Evolutionary conservation across 768 basidiomycete genomes (phyloP).

Genomic region (Hirschioporus abietinus): DNA sequence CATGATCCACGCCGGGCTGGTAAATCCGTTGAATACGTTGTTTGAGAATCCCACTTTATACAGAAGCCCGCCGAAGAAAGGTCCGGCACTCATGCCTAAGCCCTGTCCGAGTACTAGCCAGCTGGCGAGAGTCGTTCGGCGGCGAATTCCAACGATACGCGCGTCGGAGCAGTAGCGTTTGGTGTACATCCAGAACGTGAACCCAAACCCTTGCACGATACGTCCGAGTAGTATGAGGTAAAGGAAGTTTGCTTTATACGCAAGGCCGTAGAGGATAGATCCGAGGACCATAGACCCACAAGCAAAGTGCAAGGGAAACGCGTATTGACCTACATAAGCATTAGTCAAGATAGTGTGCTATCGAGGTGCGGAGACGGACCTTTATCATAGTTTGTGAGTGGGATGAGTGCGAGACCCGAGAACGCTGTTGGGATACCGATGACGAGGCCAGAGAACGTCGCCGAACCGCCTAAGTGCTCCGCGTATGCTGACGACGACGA

Average conservation of each 20-base stretch:
- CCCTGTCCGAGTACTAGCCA: constrained; percentile 62
- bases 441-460: constrained; percentile 64
- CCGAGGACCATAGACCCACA: constrained; percentile 51
- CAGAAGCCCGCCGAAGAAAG: constrained; percentile 56
- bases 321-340: constrained; percentile 43
- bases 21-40: constrained; percentile 59
- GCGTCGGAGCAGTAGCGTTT: constrained; percentile 70
- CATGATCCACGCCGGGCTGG: constrained; percentile 65
- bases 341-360: background rate
- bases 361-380: constrained; percentile 28
- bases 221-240: constrained; percentile 70
- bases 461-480: constrained; percentile 54
- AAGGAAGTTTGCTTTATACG: constrained; percentile 52
- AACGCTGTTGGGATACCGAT: constrained; percentile 65
- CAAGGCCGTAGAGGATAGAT: constrained; percentile 54
- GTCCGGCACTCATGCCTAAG: constrained; percentile 55
- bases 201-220: constrained; percentile 56
- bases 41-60: constrained; percentile 56
- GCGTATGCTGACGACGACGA: constrained; percentile 63
- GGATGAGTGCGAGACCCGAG: constrained; percentile 52
- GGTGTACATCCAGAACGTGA: constrained; percentile 54
- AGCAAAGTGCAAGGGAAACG: constrained; percentile 45
- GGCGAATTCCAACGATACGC: constrained; percentile 57
- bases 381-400: constrained; percentile 49
- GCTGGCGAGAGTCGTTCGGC: constrained; percentile 55